Evolutionary conservation across 2,329 filamentous ascomycete genomes (phyloP).

Genomic region (Trichophyton mentagrophytes): DNA sequence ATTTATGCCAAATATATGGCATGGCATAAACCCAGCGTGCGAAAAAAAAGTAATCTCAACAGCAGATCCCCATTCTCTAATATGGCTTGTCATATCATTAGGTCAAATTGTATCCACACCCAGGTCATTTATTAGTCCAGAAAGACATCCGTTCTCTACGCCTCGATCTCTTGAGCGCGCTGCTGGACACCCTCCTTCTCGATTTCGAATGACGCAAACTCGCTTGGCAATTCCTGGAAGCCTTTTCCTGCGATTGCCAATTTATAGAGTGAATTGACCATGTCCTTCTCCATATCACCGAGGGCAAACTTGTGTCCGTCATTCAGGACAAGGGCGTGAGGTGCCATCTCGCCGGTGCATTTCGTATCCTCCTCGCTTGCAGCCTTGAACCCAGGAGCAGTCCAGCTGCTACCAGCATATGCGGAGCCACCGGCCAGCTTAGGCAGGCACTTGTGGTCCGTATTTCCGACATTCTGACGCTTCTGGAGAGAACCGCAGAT

Average conservation of each 20-base stretch:
- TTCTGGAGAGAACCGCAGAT: neutral
- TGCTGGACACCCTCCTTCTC: neutral
- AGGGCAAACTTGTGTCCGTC: neutral
- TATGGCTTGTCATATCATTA: neutral
- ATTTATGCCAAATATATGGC: no score
- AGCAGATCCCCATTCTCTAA: no score
- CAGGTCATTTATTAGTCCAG: neutral
- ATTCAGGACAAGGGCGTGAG: conserved; percentile 3
- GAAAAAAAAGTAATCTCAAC: no score
- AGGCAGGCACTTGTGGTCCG: neutral
- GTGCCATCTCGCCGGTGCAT: neutral
- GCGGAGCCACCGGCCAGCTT: neutral
- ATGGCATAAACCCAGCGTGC: no score
- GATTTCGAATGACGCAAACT: neutral
- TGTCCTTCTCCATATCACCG: neutral
- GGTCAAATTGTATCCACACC: neutral
- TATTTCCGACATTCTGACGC: neutral
- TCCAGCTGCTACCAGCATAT: conserved; percentile 3
- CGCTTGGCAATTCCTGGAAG: neutral
- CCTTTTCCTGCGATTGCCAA: neutral
- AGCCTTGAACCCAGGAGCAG: neutral
- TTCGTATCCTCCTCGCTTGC: neutral
- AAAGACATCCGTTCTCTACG: neutral
- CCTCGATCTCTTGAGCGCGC: neutral
- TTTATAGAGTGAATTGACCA: neutral